A percentile compares a stretch with the other conserved stretches of the same genome.
These are phyloP conservation scores for Beauveria sp. DNA, from an alignment of 2,329 filamentous ascomycete genomes.

Conservation along the genomic window DNA sequence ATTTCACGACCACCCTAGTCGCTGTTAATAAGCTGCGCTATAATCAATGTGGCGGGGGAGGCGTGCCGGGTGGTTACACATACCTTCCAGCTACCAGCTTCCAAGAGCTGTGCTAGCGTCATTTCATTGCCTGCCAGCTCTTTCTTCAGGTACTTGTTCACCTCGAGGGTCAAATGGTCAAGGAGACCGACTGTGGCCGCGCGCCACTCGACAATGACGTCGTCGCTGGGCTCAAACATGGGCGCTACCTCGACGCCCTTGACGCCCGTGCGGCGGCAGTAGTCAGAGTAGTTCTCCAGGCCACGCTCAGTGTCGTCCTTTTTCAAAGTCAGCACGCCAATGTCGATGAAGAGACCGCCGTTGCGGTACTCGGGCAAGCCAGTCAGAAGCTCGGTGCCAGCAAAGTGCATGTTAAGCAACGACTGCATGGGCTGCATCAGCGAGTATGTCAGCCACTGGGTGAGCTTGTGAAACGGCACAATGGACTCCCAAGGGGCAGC, in stretches of 20 bases:
- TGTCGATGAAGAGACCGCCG: slow-evolving; percentile 78
- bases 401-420: slow-evolving; percentile 72
- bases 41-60: not conserved
- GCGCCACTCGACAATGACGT: slow-evolving; percentile 60
- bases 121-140: slow-evolving; percentile 64
- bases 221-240: slow-evolving; percentile 51
- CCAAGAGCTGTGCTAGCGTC: slow-evolving; percentile 79
- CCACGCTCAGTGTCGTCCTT: slow-evolving; percentile 62
- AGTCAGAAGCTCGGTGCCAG: slow-evolving; percentile 73
- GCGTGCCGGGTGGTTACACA: not conserved
- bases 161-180: slow-evolving; percentile 43
- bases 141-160: slow-evolving; percentile 55
- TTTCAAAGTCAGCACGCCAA: slow-evolving; percentile 73
- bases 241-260: slow-evolving; percentile 49
- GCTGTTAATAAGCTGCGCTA: not conserved
- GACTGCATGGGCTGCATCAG: slow-evolving; percentile 87
- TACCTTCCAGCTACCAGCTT: slow-evolving; percentile 98
- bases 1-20: slow-evolving; percentile 81
- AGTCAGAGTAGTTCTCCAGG: slow-evolving; percentile 52
- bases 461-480: slow-evolving; percentile 87
- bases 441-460: slow-evolving; percentile 91
- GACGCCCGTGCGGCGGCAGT: slow-evolving; percentile 64
- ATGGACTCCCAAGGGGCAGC: slow-evolving; percentile 65
- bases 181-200: slow-evolving; percentile 54
- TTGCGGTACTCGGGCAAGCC: slow-evolving; percentile 90